phyloP scores from a whole-genome alignment of 2,329 filamentous ascomycete genomes.

The Alternaria sp. region DNA sequence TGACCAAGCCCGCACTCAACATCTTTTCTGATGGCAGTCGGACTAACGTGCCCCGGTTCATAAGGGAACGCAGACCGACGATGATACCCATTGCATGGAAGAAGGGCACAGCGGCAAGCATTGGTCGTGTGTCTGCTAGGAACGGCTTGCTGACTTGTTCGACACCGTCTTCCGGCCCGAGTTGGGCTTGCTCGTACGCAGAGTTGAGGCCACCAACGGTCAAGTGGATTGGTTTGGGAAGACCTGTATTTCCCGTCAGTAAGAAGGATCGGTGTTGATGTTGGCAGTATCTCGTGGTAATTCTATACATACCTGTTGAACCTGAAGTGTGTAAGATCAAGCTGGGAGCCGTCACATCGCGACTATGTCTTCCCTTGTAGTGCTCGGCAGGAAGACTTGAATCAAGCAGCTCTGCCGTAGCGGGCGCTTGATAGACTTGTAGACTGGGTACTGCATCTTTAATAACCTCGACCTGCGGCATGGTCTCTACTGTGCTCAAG shows the following conservation, averaged over 20 bases:
- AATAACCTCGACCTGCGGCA: not conserved
- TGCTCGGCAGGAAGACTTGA: not conserved
- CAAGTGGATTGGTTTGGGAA: slow-evolving; percentile 4
- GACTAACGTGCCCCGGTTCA: slow-evolving; percentile 2
- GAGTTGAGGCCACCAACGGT: slow-evolving; percentile 2
- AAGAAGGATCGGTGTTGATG: too few species aligned
- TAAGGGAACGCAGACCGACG: not conserved
- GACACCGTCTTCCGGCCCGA: not conserved
- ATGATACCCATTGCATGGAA: slow-evolving; percentile 8
- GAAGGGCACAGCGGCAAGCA: slow-evolving; percentile 4
- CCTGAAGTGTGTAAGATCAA: slow-evolving; percentile 11
- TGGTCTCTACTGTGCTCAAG: slow-evolving; percentile 1
- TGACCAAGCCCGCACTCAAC: slow-evolving; percentile 4
- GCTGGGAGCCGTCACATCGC: not conserved
- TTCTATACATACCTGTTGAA: not conserved
- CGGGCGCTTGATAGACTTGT: not conserved
- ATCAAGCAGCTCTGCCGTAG: not conserved
- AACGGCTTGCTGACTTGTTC: not conserved
- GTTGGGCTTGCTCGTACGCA: not conserved
- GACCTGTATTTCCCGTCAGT: not conserved
- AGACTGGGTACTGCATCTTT: not conserved
- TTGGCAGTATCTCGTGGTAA: too few species aligned
- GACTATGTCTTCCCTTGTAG: slow-evolving; percentile 3
- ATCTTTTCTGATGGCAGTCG: slow-evolving; percentile 1
- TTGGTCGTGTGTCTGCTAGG: not conserved